A percentile compares a stretch with the other conserved stretches of the same genome.
Conservation (phyloP, 495 filamentous ascomycete species). For the Daldinia loculata region DNA sequence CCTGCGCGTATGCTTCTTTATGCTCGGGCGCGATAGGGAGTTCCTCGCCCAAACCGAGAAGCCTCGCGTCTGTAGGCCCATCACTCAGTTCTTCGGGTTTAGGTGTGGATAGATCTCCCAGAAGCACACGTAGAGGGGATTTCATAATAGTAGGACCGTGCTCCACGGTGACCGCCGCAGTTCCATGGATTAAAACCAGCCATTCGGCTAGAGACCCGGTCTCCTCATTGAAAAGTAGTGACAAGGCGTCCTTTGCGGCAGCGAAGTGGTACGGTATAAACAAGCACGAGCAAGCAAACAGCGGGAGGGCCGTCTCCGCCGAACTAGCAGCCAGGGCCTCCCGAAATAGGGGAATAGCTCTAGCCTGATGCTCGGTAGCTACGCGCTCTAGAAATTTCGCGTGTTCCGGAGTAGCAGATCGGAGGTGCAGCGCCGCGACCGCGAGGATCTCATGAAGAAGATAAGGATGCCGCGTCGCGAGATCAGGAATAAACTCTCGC, state of each 20-base stretch:
- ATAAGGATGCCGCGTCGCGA: conserved; percentile 37
- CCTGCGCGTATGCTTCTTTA: conserved; percentile 7
- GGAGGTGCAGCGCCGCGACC: conserved; percentile 32
- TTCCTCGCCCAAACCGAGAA: background rate
- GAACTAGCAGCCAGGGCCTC: conserved; percentile 25
- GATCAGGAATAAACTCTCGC: conserved; percentile 24
- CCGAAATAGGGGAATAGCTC: conserved; percentile 38
- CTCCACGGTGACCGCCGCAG: conserved; percentile 27
- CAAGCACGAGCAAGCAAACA: conserved; percentile 42
- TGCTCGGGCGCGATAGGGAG: conserved; percentile 16
- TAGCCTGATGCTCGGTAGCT: conserved; percentile 36
- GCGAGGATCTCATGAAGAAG: conserved; percentile 42
- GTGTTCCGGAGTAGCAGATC: conserved; percentile 7
- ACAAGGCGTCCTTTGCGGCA: conserved; percentile 28
- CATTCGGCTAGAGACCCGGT: conserved; percentile 36
- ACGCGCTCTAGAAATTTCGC: conserved; percentile 8
- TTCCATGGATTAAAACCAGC: conserved; percentile 38
- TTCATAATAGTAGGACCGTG: conserved; percentile 14
- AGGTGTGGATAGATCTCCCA: conserved; percentile 18
- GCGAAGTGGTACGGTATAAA: conserved; percentile 42
- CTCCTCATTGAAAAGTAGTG: conserved; percentile 39
- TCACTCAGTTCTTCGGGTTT: conserved; percentile 9
- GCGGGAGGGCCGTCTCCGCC: conserved; percentile 21
- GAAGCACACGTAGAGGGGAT: conserved; percentile 27
- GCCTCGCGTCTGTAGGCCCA: conserved; percentile 24